These are phyloP conservation scores for Tetracladium setigerum DNA, from an alignment of 495 filamentous ascomycete genomes.

Conservation along the genomic window DNA sequence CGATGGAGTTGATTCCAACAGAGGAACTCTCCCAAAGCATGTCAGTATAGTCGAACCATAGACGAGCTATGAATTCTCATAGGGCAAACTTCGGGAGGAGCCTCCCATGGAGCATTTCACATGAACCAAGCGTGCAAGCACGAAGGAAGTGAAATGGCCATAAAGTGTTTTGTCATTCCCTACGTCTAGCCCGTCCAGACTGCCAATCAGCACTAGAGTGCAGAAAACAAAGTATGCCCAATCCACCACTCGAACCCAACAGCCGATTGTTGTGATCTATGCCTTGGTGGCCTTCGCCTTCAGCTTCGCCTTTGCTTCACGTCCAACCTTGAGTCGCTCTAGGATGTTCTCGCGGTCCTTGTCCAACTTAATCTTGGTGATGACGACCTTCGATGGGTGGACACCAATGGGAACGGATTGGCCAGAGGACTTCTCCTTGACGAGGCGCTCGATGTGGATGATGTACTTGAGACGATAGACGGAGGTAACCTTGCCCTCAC, in stretches of 20 bases:
- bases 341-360: constrained; percentile 96
- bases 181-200: constrained; percentile 14
- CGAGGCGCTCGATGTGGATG: constrained; percentile 87
- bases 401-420: constrained; percentile 84
- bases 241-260: constrained; percentile 13
- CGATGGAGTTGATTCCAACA: background rate
- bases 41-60: background rate
- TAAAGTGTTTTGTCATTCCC: constrained; percentile 39
- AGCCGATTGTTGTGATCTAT: constrained; percentile 7
- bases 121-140: constrained; percentile 31
- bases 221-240: constrained; percentile 17
- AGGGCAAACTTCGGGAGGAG: constrained; percentile 42
- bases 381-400: constrained; percentile 85
- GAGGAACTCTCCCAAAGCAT: background rate
- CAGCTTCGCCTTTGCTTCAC: constrained; percentile 54
- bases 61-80: too few species aligned
- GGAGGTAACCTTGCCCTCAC: constrained; percentile 87
- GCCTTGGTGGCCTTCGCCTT: constrained; percentile 14
- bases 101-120: constrained; percentile 60
- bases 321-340: constrained; percentile 71
- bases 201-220: constrained; percentile 19
- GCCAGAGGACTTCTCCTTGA: constrained; percentile 89
- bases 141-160: constrained; percentile 50
- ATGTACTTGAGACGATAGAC: constrained; percentile 98
- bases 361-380: constrained; percentile 97